Evolutionary conservation across 1,139 yeast genomes (phyloP), one percentile per base, ranked within the genome.

Genomic region (Saccharomyces hybrid): DNA sequence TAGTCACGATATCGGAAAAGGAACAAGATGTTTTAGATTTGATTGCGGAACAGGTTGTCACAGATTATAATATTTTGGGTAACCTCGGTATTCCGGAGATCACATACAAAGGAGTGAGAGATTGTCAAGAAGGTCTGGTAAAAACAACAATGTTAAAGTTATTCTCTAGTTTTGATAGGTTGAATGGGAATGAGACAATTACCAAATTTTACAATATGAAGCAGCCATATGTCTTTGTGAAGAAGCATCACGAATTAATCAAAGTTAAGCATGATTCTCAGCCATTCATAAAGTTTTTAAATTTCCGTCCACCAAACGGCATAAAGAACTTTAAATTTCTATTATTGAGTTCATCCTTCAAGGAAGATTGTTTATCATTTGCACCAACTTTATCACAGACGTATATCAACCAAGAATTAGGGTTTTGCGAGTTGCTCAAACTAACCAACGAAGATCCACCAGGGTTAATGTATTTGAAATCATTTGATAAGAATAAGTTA

Each of bases 281-380:
- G 49, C 53, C 52, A 2, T 69, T 66, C 52, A 56, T 62, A 24
- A 63, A 65, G 32, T 66, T 61, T 49, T 67, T 86, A 59, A 79
- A 80, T 56, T 75, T 85, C 52, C 75, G 78, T 53, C 88, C 91
- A 0, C 63, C 78, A 6, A 67, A 69, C 32, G 77, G 77, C 0
- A 69, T 70, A 2, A 84, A 84, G 58, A 73, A 78, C 59, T 79
- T 84, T 57, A 81, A 79, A 55, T 70, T 82, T 3, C 60, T 85
- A n/a, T 63, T 84, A 57, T 64, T 85, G 2, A 65, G 74, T 0
- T 73, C 76, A 0, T 59, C 64, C 5, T 59, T 55, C 19, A 58
- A 57, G 41, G 61, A 59, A 19, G 71, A 63, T 50, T 67, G 69
- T 54, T 51, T 54, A 19, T 56, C 61, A 6, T 69, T 66, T 53